Evolutionary conservation across 305 asterid genomes (phyloP).

Genomic region (Lippia alba): DNA sequence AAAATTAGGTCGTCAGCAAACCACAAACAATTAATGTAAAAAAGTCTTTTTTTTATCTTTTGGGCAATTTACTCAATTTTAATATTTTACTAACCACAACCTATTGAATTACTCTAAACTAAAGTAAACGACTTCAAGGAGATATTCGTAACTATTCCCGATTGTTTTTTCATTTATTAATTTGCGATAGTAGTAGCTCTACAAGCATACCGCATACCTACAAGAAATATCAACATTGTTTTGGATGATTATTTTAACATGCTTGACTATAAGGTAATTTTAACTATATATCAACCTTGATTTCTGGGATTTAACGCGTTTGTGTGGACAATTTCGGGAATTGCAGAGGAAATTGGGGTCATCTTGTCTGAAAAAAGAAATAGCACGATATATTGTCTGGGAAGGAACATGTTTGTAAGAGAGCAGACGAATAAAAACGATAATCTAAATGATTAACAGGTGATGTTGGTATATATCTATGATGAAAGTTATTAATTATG

Average conservation of each 20-base stretch:
- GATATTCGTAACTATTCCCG: no score
- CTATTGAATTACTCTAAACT: no score
- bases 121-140: no score
- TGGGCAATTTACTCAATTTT: no score
- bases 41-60: no score
- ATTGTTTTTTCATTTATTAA: no score
- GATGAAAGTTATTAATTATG: not conserved
- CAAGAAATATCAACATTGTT: no score
- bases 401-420: slow-evolving; percentile 34
- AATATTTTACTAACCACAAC: no score
- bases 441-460: slow-evolving; percentile 36
- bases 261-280: not conserved
- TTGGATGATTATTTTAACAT: not conserved
- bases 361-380: slow-evolving; percentile 34
- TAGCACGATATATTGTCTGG: slow-evolving; percentile 42
- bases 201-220: no score
- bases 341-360: slow-evolving; percentile 38
- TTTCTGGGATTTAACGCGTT: not conserved
- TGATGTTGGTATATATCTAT: slow-evolving; percentile 7
- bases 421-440: slow-evolving; percentile 33
- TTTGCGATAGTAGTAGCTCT: no score
- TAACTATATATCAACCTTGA: not conserved
- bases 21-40: no score
- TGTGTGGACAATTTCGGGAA: slow-evolving; percentile 10
- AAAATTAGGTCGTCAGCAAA: no score